Base-by-base conservation (phyloP, 164 flowering plant genomes). In the Umbilicus rupestris region DNA sequence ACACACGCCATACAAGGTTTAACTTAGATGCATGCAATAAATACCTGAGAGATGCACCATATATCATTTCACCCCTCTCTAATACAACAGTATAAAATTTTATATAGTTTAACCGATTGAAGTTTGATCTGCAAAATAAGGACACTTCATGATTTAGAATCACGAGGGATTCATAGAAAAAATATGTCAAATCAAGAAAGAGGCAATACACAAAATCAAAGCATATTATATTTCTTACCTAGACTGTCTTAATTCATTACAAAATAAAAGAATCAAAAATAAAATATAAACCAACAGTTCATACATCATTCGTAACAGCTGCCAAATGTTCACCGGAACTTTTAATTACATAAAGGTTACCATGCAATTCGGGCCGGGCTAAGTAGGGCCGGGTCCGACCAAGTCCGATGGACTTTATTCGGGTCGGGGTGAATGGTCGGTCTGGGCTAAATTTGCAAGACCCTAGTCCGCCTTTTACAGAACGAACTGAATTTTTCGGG, bases 21-120 rank as follows among this genome's bases (percentile, higher is more conserved):
- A n/a, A n/a, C n/a, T n/a, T n/a, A n/a, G n/a, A n/a, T n/a, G n/a
- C n/a, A 55, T 26, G 60, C 60, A 3, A 55, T 3, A 55, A n/a
- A 14, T 81, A 95, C 99, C 99, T 92, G 85, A 95, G 79, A 60
- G 96, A 88, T 71, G 99, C 99, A 24, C 87, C 97, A 31, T 85
- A 84, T 42, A 92, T 80, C 44, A 92, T 81, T 76, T 95, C 99
- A 69, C 91, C 90, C 72, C 80, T 90, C 81, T 95, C 98, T 78
- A 95, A 68, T 68, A 92, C 72, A 59, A 72, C 81, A 64, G 97
- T 84, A 70, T 85, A 87, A 73, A 92, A 95, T 63, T 96, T 90
- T 79, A 86, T 70, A 63, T 76, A 95, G 63, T 86, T 84, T 62
- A 95, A 75, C 71, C 99, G 77, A 74, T 73, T 84, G 70, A 95